Evolutionary conservation across 495 filamentous ascomycete genomes (phyloP).

Genomic region (Penicillium parvum): DNA sequence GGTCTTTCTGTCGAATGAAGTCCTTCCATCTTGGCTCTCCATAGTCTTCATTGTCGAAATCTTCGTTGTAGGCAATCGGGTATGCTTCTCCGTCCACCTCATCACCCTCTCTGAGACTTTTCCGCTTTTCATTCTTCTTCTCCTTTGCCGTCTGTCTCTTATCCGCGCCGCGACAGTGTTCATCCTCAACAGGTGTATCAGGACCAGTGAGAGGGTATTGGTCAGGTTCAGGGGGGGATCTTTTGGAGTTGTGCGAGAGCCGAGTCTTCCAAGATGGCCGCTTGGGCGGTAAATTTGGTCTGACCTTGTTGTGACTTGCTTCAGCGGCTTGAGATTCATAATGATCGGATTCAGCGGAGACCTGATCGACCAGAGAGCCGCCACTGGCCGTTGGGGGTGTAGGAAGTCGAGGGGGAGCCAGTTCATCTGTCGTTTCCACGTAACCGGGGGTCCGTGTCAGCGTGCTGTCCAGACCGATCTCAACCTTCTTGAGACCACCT

Average conservation of each 20-base stretch:
- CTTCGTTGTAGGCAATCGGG: slow-evolving; percentile 63
- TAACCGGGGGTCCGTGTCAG: slow-evolving; percentile 56
- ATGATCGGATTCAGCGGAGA: background rate
- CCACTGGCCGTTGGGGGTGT: slow-evolving; percentile 1
- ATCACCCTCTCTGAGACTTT: slow-evolving; percentile 33
- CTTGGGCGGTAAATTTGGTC: slow-evolving; percentile 29
- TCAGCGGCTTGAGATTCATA: background rate
- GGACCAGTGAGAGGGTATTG: slow-evolving; percentile 38
- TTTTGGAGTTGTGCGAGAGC: slow-evolving; percentile 24
- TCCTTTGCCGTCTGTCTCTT: slow-evolving; percentile 19
- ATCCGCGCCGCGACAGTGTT: slow-evolving; percentile 10
- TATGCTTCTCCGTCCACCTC: slow-evolving; percentile 53
- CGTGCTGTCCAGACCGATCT: slow-evolving; percentile 37
- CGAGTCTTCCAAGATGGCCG: slow-evolving; percentile 45
- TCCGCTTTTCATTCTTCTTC: slow-evolving; percentile 10
- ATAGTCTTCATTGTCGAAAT: slow-evolving; percentile 57
- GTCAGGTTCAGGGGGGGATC: slow-evolving; percentile 26
- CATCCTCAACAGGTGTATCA: slow-evolving; percentile 24
- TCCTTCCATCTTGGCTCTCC: slow-evolving; percentile 76
- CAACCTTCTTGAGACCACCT: slow-evolving; percentile 47
- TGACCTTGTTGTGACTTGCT: background rate
- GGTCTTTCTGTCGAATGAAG: slow-evolving; percentile 74
- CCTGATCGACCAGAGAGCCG: background rate
- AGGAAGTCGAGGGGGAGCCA: slow-evolving; percentile 1
- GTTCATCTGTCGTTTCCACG: slow-evolving; percentile 13